Percentiles rank a stretch among this genome's conserved stretches.
Evolutionary conservation across 2,329 filamentous ascomycete genomes (phyloP).

Genomic region (Capronia coronata): DNA sequence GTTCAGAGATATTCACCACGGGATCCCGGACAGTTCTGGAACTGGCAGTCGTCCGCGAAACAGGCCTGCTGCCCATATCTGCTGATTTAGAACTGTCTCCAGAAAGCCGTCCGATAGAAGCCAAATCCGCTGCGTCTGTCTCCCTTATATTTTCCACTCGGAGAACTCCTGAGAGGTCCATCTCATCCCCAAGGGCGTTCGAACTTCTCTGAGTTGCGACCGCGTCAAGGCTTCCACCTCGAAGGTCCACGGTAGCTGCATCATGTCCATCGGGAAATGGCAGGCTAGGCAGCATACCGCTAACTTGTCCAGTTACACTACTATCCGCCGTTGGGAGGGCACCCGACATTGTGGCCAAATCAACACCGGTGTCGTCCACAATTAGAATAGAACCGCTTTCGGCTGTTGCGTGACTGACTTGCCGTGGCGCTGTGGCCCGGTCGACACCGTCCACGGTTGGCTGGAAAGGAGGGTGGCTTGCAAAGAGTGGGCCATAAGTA

Average conservation of each 20-base stretch:
- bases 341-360: slow-evolving; percentile 36
- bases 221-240: slow-evolving; percentile 15
- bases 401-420: slow-evolving; percentile 56
- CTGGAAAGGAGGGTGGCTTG: slow-evolving; percentile 12
- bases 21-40: slow-evolving; percentile 13
- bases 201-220: slow-evolving; percentile 24
- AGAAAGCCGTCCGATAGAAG: neutral
- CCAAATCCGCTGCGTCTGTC: neutral
- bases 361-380: slow-evolving; percentile 52
- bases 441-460: neutral
- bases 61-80: neutral
- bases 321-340: slow-evolving; percentile 26
- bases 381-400: slow-evolving; percentile 91
- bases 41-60: slow-evolving; percentile 16
- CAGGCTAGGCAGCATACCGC: neutral
- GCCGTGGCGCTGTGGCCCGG: slow-evolving; percentile 29
- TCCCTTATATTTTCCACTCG: slow-evolving; percentile 8
- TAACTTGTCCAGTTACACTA: neutral
- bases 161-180: too few species aligned
- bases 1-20: neutral
- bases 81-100: neutral
- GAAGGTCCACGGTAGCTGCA: neutral
- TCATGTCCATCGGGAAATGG: neutral
- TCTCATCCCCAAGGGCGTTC: slow-evolving; percentile 11
- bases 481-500: slow-evolving; percentile 17